Conservation (phyloP, 2,329 filamentous ascomycete genomes). For the Nemania diffusa region DNA sequence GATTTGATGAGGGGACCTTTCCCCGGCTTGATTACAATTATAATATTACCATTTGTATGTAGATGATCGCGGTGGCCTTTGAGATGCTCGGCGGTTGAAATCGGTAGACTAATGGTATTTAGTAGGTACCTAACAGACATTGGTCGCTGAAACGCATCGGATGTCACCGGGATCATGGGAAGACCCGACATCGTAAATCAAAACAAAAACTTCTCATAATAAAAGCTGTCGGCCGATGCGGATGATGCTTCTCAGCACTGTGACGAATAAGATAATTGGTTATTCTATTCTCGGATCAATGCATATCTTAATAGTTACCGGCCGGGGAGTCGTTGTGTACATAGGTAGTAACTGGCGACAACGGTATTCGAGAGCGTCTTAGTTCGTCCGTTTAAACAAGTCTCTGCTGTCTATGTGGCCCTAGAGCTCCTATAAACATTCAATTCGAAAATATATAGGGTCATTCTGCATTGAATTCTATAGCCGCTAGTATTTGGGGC, state of each 20-base stretch:
- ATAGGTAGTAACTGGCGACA: no score
- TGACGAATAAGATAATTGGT: neutral
- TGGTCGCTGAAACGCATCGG: conserved; percentile 12
- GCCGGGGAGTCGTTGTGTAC: neutral
- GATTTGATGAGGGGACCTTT: neutral
- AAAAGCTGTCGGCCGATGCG: neutral
- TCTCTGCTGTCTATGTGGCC: no score
- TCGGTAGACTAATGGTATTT: neutral
- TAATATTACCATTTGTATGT: neutral
- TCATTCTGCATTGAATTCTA: no score
- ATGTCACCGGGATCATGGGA: conserved; percentile 12
- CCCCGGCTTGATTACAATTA: no score
- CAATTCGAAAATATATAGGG: no score
- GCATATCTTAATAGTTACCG: neutral
- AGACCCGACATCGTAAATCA: neutral
- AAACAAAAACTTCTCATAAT: neutral
- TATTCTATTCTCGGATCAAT: neutral
- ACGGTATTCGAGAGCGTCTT: neutral
- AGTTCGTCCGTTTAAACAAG: no score
- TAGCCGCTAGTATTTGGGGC: no score
- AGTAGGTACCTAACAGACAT: neutral
- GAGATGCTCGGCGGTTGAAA: neutral
- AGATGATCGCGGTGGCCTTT: neutral
- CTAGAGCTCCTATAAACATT: no score
- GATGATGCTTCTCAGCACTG: neutral